phyloP scores from a whole-genome alignment of 345 rosid genomes.

The Eucalyptus polyanthemos region DNA sequence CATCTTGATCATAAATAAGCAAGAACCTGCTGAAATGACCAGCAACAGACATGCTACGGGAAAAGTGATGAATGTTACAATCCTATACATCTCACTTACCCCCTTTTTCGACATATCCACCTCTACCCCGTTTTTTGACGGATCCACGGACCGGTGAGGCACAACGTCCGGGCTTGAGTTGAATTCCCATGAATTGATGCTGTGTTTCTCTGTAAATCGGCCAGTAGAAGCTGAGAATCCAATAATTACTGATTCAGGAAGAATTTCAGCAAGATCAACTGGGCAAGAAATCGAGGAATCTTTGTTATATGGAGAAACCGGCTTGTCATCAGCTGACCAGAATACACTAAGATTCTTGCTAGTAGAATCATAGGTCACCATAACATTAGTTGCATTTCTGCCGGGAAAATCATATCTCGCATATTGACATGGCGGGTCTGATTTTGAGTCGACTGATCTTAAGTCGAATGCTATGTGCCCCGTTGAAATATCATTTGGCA shows the following conservation, averaged over 20 bases:
- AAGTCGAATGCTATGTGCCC: too few species aligned
- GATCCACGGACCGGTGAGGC: fast-evolving
- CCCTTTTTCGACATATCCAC: not conserved
- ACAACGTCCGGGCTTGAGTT: not conserved
- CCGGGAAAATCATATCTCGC: fast-evolving
- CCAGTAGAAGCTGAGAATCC: not conserved
- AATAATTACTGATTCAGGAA: not conserved
- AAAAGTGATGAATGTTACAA: too few species aligned
- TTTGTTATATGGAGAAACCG: not conserved
- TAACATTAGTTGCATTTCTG: not conserved
- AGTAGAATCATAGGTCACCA: not conserved
- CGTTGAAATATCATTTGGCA: too few species aligned
- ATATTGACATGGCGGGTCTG: not conserved
- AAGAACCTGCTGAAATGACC: not conserved
- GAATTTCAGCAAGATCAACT: not conserved
- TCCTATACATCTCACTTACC: too few species aligned
- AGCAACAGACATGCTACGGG: not conserved
- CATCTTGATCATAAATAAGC: not conserved
- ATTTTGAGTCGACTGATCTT: too few species aligned
- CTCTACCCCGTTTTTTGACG: not conserved
- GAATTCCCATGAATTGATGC: not conserved
- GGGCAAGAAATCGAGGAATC: not conserved
- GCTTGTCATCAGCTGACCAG: not conserved
- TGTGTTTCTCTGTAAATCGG: fast-evolving
- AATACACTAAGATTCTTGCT: not conserved